Evolutionary conservation across 257 asterid species (phyloP), one percentile per base, ranked within the genome.

Genomic region (Ilex aquifolium): DNA sequence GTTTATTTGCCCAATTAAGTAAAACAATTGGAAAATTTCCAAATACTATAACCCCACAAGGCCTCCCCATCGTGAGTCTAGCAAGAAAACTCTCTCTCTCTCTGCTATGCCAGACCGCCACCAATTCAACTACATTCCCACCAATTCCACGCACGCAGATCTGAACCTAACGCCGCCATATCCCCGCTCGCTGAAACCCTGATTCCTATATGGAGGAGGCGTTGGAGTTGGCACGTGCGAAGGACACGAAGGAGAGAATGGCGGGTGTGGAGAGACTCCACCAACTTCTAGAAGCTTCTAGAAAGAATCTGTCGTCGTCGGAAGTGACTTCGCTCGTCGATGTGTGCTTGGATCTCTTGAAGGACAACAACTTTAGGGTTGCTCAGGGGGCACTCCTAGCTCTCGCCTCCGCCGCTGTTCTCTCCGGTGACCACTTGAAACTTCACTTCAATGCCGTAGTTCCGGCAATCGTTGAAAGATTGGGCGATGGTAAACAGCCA

Each of bases 191-290:
- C 46, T 62, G 42, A 57, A 71, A 64, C 58, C 61, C 66, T 17
- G 55, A 62, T 29, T 15, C 57, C 57, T 60, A 72, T 36, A 90
- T 93, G 99, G 99, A 93, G 90, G 97, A 81, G 84, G 99, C 97
- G 42, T 70, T 93, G 63, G 97, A 90, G 70, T 77, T 85, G 82
- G 90, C 88, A 75, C 96, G 95, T 64, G 95, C 95, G 8, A 93
- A 93, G 88, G 99, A 93, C 81, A 93, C 99, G 32, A 93, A 93
- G 82, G 96, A 93, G 83, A 81, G 99, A 74, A 93, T 93, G 99
- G 97, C 99, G 1, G 99, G 95, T 17, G 96, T 90, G 56, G 99
- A 93, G 82, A 86, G 86, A 63, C 95, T 93, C 68, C 90, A 90
- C 79, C 88, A 93, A 65, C 92, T 83, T 31, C 92, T 93, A 56